These are phyloP conservation scores for Fraxinus baroniana DNA, from an alignment of 305 asterid species.

Conservation along the genomic window DNA sequence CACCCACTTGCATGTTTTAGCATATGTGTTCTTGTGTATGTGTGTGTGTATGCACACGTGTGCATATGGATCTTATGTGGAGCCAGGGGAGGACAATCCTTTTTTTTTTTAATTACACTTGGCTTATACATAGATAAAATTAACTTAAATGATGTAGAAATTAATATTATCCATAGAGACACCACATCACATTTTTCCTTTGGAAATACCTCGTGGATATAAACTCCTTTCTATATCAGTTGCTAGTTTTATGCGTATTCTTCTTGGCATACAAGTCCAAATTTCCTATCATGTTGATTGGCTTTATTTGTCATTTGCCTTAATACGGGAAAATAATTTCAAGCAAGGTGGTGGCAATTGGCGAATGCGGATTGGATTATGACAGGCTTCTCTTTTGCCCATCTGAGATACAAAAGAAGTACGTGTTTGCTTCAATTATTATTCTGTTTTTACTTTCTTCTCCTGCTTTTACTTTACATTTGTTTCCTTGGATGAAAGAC, in stretches of 20 bases:
- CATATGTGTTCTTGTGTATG: not conserved
- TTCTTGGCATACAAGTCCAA: not conserved
- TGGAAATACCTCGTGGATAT: not conserved
- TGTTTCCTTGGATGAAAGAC: constrained; percentile 1
- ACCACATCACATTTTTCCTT: not conserved
- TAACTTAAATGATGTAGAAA: not conserved
- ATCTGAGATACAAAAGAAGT: constrained; percentile 81
- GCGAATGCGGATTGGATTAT: constrained; percentile 97
- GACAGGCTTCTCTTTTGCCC: constrained; percentile 92
- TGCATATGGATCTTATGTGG: not conserved
- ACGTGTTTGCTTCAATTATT: constrained; percentile 34
- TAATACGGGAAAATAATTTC: constrained; percentile 28
- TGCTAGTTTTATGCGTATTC: not conserved
- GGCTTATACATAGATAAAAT: not conserved
- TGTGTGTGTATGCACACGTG: no score
- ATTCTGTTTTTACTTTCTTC: not conserved
- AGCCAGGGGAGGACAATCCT: not conserved
- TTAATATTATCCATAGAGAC: not conserved
- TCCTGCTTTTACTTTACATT: not conserved
- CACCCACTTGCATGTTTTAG: not conserved
- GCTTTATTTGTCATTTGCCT: constrained; percentile 23
- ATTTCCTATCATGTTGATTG: not conserved
- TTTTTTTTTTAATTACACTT: not conserved
- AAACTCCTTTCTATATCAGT: not conserved
- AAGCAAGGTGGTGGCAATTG: constrained; percentile 95